Conservation (phyloP, 2,329 filamentous ascomycete species). For the Aciculosporium take region DNA sequence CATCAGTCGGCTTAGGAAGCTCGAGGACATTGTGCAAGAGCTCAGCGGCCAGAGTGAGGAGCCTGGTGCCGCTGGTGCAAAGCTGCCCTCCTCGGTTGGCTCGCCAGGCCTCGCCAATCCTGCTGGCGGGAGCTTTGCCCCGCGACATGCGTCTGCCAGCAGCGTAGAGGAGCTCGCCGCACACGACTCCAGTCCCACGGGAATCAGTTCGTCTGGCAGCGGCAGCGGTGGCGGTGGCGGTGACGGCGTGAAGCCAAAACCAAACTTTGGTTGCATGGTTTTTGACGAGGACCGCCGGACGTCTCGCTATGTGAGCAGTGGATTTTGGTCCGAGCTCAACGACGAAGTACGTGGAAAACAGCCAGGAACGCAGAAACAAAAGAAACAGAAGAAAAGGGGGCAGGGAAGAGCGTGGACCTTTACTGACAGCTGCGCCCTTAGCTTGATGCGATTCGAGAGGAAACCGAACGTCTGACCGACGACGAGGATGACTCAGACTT, state of each 20-base stretch:
- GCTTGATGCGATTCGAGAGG: slow-evolving; percentile 30
- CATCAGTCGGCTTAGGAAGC: slow-evolving; percentile 54
- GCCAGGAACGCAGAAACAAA: neutral
- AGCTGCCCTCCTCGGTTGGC: slow-evolving; percentile 15
- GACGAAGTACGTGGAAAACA: slow-evolving; percentile 43
- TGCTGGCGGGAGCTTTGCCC: slow-evolving; percentile 4
- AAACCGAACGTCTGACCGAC: slow-evolving; percentile 31
- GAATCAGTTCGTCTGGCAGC: slow-evolving; percentile 13
- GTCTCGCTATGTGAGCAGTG: slow-evolving; percentile 60
- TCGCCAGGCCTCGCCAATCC: slow-evolving; percentile 15
- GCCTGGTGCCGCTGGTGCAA: slow-evolving; percentile 17
- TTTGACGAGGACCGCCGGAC: slow-evolving; percentile 54
- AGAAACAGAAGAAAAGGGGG: neutral
- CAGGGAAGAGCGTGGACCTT: neutral
- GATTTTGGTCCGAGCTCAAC: slow-evolving; percentile 62
- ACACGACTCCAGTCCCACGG: slow-evolving; percentile 11
- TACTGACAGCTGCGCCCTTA: slow-evolving; percentile 7
- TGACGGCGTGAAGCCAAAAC: slow-evolving; percentile 14
- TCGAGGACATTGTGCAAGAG: slow-evolving; percentile 64
- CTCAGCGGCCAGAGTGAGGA: slow-evolving; percentile 51
- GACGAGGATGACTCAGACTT: slow-evolving; percentile 40
- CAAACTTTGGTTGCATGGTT: slow-evolving; percentile 53
- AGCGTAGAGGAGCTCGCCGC: slow-evolving; percentile 6
- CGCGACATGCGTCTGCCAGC: slow-evolving; percentile 3
- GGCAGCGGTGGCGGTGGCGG: slow-evolving; percentile 20